Evolutionary conservation across 164 flowering plant genomes (phyloP), one percentile per base, ranked within the genome.

Genomic region (Magnolia officinalis): DNA sequence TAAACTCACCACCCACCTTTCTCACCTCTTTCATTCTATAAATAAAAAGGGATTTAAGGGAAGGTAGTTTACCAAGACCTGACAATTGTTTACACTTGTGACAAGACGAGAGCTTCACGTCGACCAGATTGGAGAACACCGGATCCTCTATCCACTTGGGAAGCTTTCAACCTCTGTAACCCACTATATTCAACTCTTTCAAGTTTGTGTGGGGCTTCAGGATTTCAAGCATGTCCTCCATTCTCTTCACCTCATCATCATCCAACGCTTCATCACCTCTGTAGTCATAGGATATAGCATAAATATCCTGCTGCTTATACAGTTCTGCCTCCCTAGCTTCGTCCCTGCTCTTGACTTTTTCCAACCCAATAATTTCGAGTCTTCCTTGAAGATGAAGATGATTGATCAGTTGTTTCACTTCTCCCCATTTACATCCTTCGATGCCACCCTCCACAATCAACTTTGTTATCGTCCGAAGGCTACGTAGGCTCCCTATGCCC

Each of bases 301-400:
- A 9, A n/a, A 63, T 23, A 8, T 63, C 2, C 19, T 9, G 19
- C 65, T 63, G n/a, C 65, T n/a, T n/a, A 19, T 67, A 29, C 14
- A 78, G 19, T 4, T 26, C 20, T 13, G 80, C 76, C 0, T 67
- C 72, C 1, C 29, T 73, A 21, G 73, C 76, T 3, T 78, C 76
- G 0, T 23, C 67, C 21, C 3, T 10, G 24, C 61, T 52, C 23
- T n/a, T n/a, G n/a, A 16, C 67, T 11, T 23, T 67, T 4, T 26
- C 31, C 67, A 78, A 8, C 0, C 61, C 55, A 2, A 0, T 21
- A 8, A 78, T 78, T 0, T 4, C 0, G 0, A 78, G 20, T 4
- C 0, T 0, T 18, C 74, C 80, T 24, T 6, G 37, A n/a, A 78
- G 74, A 24, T 21, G 20, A 26, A 26, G 29, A 26, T 26, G 29